Evolutionary conservation across 371 early-diverging fungal species (phyloP), one percentile per base, ranked within the genome.

Genomic region (Syncephalastrum racemosum): DNA sequence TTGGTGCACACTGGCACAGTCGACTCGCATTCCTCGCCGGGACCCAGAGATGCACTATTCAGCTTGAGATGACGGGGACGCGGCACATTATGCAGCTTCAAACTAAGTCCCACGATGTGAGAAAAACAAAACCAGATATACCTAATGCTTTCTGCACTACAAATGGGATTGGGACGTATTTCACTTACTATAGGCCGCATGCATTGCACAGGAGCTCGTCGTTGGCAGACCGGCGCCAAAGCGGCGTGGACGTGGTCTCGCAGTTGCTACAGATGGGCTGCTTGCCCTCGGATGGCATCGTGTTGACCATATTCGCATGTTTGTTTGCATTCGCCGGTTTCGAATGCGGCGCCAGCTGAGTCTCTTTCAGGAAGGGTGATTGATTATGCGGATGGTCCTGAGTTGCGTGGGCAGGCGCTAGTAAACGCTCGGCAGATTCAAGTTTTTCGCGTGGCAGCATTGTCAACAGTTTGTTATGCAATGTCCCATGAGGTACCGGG

Each of bases 141-240:
- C n/a, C n/a, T n/a, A n/a, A n/a, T n/a, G n/a, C n/a, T n/a, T n/a
- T n/a, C n/a, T n/a, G n/a, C n/a, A n/a, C n/a, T n/a, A n/a, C n/a
- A n/a, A n/a, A n/a, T n/a, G n/a, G n/a, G n/a, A n/a, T n/a, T 2
- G 24, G 47, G 8, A 50, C 25, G 2, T 4, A 24, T 15, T 20
- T 13, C 19, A 64, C 77, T 64, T 74, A 77, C 78, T 97, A 98
- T 27, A 99, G 74, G 0, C 97, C 98, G 63, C 98, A 98, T 15
- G 98, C 97, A 73, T 98, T 98, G 78, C 99, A 98, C 15, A 97
- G 75, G 2, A 88, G 65, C 52, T 93, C 85, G 47, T 92, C 94
- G 51, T 91, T 77, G 23, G 83, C 83, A 19, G 90, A 90, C 48
- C 97, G 75, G 36, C 99, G 81, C 99, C 99, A 99, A 14, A 97